Percentiles rank a stretch among this genome's conserved stretches.
These are phyloP conservation scores for Colletotrichum sp. DNA, from an alignment of 2,329 filamentous ascomycete species.

Conservation along the genomic window DNA sequence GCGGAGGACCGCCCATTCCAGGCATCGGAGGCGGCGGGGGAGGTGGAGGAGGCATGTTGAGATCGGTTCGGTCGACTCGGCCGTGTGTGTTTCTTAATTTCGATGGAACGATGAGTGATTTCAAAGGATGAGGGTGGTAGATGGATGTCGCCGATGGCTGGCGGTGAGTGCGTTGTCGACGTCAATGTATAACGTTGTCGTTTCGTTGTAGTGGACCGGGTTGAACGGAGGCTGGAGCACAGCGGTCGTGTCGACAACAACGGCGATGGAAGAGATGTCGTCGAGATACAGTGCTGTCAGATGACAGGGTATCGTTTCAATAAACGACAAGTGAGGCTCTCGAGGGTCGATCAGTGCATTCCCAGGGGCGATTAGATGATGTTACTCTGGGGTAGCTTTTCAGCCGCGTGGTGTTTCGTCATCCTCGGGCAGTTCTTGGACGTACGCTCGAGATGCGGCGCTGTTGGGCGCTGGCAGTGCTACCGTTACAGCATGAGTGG, in stretches of 20 bases:
- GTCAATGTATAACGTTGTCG: slow-evolving; percentile 18
- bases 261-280: slow-evolving; percentile 1
- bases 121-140: not conserved
- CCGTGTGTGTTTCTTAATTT: not conserved
- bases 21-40: slow-evolving; percentile 71
- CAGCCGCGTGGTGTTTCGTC: slow-evolving; percentile 22
- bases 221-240: not conserved
- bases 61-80: not conserved
- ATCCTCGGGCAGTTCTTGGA: slow-evolving; percentile 13
- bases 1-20: slow-evolving; percentile 64
- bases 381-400: slow-evolving; percentile 15
- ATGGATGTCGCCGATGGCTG: not conserved
- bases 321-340: slow-evolving; percentile 6
- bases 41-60: slow-evolving; percentile 60
- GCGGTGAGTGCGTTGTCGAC: slow-evolving; percentile 5
- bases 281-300: not conserved
- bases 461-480: slow-evolving; percentile 12
- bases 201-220: slow-evolving; percentile 19
- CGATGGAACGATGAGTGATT: not conserved
- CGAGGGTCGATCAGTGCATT: slow-evolving; percentile 6
- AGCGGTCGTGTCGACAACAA: not conserved
- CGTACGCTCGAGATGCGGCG: not conserved
- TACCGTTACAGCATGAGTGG: slow-evolving; percentile 5
- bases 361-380: slow-evolving; percentile 7
- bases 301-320: slow-evolving; percentile 3